Conservation (phyloP, 352 stramenopile genomes). For the Globisporangium cylindrosporum region DNA sequence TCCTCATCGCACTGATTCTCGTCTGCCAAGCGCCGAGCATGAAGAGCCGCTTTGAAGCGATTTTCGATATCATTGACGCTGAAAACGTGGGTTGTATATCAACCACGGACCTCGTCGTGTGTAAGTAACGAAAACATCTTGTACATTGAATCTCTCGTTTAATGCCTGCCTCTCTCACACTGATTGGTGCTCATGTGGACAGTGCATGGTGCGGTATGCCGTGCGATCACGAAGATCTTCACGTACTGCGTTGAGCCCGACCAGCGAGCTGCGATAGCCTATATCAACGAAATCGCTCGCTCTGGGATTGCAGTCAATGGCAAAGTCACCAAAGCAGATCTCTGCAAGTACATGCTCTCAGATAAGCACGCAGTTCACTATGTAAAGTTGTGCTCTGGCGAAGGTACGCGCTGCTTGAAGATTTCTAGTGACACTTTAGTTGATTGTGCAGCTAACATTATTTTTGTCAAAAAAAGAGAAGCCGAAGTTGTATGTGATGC, state of each 20-base stretch:
- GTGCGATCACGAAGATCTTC: constrained; percentile 63
- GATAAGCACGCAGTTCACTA: constrained; percentile 57
- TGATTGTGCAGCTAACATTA: neutral
- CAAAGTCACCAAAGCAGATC: constrained; percentile 26
- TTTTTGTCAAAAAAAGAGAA: constrained; percentile 29
- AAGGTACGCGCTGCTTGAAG: constrained; percentile 22
- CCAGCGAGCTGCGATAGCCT: constrained; percentile 35
- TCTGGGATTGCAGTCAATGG: constrained; percentile 25
- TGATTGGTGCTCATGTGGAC: constrained; percentile 1
- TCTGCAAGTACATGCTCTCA: constrained; percentile 56
- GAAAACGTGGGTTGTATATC: constrained; percentile 33
- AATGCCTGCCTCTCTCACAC: neutral
- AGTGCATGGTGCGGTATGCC: constrained; percentile 45
- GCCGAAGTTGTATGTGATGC: constrained; percentile 58
- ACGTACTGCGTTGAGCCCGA: constrained; percentile 45
- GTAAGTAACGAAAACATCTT: constrained; percentile 20
- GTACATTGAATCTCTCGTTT: neutral
- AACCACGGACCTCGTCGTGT: constrained; percentile 41
- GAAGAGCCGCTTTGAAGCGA: constrained; percentile 60
- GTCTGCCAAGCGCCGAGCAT: constrained; percentile 61
- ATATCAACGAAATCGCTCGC: constrained; percentile 37
- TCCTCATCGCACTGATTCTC: constrained; percentile 57
- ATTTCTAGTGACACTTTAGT: neutral
- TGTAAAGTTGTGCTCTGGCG: constrained; percentile 56
- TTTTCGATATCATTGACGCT: constrained; percentile 60